Percentiles rank a stretch among this genome's conserved stretches.
phyloP scores from a whole-genome alignment of 2,329 filamentous ascomycete genomes.

The Aspergillus calidoustus region DNA sequence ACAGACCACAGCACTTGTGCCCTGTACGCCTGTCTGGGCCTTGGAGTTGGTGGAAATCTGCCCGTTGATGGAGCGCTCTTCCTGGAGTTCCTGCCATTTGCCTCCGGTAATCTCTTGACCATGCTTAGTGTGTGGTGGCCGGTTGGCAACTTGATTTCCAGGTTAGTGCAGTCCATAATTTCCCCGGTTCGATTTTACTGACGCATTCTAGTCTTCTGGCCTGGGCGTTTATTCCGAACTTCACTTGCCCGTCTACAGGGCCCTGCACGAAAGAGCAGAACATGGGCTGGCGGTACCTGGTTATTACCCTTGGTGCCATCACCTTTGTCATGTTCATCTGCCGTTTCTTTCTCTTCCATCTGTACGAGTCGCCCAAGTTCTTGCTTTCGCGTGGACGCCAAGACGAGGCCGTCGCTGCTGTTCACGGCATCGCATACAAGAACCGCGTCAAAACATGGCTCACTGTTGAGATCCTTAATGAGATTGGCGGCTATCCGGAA shows the following conservation, averaged over 20 bases:
- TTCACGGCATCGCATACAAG: slow-evolving; percentile 76
- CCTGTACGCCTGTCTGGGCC: slow-evolving; percentile 65
- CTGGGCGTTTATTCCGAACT: slow-evolving; percentile 76
- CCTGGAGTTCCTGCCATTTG: slow-evolving; percentile 79
- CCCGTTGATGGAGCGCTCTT: slow-evolving; percentile 82
- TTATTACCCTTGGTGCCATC: slow-evolving; percentile 70
- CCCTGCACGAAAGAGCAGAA: slow-evolving; percentile 59
- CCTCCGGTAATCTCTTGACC: slow-evolving; percentile 74
- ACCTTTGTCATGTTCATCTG: slow-evolving; percentile 78
- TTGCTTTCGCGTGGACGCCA: slow-evolving; percentile 77
- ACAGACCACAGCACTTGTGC: slow-evolving; percentile 54
- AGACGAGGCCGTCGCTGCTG: slow-evolving; percentile 76
- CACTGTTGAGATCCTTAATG: slow-evolving; percentile 69
- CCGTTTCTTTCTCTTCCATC: slow-evolving; percentile 78
- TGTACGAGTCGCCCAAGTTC: slow-evolving; percentile 86
- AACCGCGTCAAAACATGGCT: slow-evolving; percentile 75
- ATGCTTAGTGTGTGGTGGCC: slow-evolving; percentile 89
- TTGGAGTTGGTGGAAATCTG: slow-evolving; percentile 75
- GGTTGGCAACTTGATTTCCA: slow-evolving; percentile 74
- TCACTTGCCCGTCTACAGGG: slow-evolving; percentile 50
- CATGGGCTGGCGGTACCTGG: slow-evolving; percentile 75
- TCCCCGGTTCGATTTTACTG: neutral
- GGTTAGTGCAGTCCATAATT: slow-evolving; percentile 27
- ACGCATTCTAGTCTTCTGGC: slow-evolving; percentile 54
- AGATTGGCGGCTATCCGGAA: slow-evolving; percentile 56